phyloP scores from a whole-genome alignment of 305 asterid species.

The Fraxinus xanthoxyloides region DNA sequence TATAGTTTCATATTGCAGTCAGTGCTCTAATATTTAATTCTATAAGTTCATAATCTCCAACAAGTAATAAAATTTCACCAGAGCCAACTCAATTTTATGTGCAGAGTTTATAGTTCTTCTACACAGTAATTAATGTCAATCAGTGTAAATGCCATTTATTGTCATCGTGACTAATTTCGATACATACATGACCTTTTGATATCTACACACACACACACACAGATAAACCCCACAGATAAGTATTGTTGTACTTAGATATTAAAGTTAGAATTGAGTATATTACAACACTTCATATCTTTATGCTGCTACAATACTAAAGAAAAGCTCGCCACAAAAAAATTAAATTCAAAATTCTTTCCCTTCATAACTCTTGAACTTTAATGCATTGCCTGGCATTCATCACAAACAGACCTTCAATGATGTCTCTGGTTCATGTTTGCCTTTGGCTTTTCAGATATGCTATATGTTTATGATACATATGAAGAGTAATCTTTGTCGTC shows the following conservation, averaged over 20 bases:
- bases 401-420: not conserved
- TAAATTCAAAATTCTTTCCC: not conserved
- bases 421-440: not conserved
- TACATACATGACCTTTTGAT: not conserved
- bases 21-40: not conserved
- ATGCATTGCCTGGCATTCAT: not conserved
- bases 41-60: not conserved
- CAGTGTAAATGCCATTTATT: not conserved
- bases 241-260: not conserved
- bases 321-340: not conserved
- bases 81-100: not conserved
- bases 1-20: conserved; percentile 3
- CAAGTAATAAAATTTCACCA: not conserved
- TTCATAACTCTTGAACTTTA: not conserved
- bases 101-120: not conserved
- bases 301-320: not conserved
- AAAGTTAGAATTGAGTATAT: not conserved
- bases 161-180: not conserved
- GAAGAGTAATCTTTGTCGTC: not conserved
- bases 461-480: not conserved
- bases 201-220: not conserved
- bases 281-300: not conserved
- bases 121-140: not conserved
- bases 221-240: not conserved
- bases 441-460: conserved; percentile 6